These are phyloP conservation scores for Trametes villosa DNA, from an alignment of 768 basidiomycete genomes.

Conservation along the genomic window DNA sequence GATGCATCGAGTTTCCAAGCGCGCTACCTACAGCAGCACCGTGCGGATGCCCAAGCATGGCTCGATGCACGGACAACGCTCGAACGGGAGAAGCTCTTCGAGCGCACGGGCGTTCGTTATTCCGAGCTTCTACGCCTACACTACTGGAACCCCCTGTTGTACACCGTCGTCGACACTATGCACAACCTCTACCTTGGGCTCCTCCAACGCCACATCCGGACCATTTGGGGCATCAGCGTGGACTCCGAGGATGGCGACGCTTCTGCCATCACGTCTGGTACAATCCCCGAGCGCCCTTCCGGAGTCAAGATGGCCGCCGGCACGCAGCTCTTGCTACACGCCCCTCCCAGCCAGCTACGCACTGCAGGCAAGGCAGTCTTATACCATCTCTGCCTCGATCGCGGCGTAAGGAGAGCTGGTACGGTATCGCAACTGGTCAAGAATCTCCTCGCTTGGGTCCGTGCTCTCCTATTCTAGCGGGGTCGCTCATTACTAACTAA, in stretches of 20 bases:
- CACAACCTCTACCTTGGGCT: slow-evolving; percentile 42
- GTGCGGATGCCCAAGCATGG: slow-evolving; percentile 27
- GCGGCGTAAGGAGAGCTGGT: slow-evolving; percentile 7
- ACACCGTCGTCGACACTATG: slow-evolving; percentile 43
- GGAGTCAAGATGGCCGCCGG: background rate
- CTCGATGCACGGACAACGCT: slow-evolving; percentile 11
- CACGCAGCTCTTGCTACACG: background rate
- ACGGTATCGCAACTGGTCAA: slow-evolving; percentile 1
- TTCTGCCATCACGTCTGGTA: background rate
- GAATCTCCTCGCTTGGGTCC: slow-evolving; percentile 17
- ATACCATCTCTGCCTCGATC: slow-evolving; percentile 20
- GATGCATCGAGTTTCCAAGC: slow-evolving; percentile 32
- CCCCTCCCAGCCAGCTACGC: background rate
- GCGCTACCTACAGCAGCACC: slow-evolving; percentile 22
- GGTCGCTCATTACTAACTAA: no score
- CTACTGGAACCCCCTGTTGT: slow-evolving; percentile 43
- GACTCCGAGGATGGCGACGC: slow-evolving; percentile 28
- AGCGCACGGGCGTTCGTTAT: slow-evolving; percentile 30
- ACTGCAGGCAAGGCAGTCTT: background rate
- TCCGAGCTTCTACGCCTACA: slow-evolving; percentile 38
- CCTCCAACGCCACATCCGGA: background rate
- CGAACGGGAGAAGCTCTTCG: slow-evolving; percentile 18
- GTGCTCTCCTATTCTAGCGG: background rate
- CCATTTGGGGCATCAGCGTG: slow-evolving; percentile 3
- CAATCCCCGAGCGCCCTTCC: background rate